Evolutionary conservation across 2,329 filamentous ascomycete genomes (phyloP), one percentile per base, ranked within the genome.

Genomic region (Penicillium freii): DNA sequence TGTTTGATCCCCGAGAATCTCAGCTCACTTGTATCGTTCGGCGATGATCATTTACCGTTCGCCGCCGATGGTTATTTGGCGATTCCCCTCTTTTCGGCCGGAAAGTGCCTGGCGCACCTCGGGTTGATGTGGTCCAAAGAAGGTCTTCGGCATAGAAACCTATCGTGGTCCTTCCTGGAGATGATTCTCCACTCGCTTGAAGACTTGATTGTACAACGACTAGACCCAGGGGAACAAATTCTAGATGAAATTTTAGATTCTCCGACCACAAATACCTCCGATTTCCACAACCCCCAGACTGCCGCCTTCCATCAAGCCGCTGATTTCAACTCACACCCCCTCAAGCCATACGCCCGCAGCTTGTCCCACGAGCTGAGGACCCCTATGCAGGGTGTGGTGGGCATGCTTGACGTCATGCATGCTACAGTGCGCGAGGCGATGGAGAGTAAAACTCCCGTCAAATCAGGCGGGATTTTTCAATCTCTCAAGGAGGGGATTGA

Each of bases 391-490:
- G 87, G 87, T 42, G 86, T 90, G 7, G 86, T 90, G 15, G 87
- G 87, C 7, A 90, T 90, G 87, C 75, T 90, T 43, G 87, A 90
- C 73, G 85, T 90, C 59, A 90, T 90, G 86, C 86, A 89, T 73
- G 85, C 87, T 3, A 89, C 86, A 2, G 85, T 90, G 2, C 80
- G 87, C 57, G 87, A 90, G 68, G 84, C 85, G 19, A 81, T 86
- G 8, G 81, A 84, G 59, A 79, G 77, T 38, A 80, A 83, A 58
- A 72, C 75, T 10, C 80, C 83, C 58, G 68, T 80, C 6, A 77
- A 76, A 50, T 74, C 83, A 5, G 79, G 81, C 31, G 73, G 77
- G 57, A 78, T 89, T 43, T 86, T 90, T 61, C 79, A 84, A 57
- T 80, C 81, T 25, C 76, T 90, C 51, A 87, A 85, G 69, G 82